These are phyloP conservation scores for Haberlea rhodopensis DNA, from an alignment of 257 asterid genomes.

Conservation along the genomic window DNA sequence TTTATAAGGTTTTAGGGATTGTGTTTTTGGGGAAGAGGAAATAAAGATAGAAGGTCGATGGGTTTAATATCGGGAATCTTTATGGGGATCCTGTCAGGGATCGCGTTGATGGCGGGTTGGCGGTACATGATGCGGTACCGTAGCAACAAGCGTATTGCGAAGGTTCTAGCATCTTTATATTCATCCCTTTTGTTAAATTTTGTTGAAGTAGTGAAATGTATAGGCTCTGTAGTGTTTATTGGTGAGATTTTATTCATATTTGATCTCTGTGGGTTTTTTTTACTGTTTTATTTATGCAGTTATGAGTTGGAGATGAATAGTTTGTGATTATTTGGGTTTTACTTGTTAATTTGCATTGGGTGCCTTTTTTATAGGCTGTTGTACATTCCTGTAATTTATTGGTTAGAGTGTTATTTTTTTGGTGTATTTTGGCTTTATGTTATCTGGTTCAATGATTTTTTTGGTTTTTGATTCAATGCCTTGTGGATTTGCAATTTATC, in stretches of 20 bases:
- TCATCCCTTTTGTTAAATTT: too few species aligned
- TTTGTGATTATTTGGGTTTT: background rate
- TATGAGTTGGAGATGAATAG: background rate
- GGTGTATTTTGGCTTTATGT: background rate
- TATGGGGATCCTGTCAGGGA: conserved; percentile 82
- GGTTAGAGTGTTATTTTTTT: too few species aligned
- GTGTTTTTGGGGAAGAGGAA: background rate
- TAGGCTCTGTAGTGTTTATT: background rate
- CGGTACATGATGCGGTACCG: conserved; percentile 73
- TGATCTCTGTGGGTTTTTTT: background rate
- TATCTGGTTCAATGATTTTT: background rate
- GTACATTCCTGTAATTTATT: background rate
- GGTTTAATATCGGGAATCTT: conserved; percentile 84
- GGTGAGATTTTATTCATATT: background rate
- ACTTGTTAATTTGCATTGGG: background rate
- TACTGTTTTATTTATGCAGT: too few species aligned
- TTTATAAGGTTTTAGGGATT: background rate
- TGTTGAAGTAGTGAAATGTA: background rate
- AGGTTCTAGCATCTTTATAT: conserved; percentile 63
- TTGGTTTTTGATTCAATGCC: background rate
- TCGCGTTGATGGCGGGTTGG: conserved; percentile 90
- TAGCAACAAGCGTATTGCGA: conserved; percentile 72
- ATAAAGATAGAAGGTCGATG: conserved; percentile 28
- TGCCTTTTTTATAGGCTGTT: background rate
- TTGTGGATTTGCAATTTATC: background rate